phyloP scores from a whole-genome alignment of 2,329 filamentous ascomycete genomes.

The Fonsecaea nubica region DNA sequence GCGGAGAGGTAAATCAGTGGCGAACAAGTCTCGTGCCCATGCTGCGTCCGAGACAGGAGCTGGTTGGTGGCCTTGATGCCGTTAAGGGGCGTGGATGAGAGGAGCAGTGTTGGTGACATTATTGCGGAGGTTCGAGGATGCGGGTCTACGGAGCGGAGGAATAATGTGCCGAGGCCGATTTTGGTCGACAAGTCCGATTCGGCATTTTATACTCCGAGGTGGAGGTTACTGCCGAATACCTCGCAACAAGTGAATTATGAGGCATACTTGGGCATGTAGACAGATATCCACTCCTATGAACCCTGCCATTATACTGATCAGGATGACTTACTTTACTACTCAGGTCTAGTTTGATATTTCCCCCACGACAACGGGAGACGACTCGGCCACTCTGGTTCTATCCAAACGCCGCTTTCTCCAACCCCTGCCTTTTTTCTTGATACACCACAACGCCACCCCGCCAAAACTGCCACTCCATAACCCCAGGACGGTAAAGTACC shows the following conservation, averaged over 20 bases:
- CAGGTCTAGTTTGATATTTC: neutral
- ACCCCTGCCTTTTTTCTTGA: slow-evolving; percentile 26
- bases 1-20: too few relatives aligned
- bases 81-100: neutral
- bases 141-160: neutral
- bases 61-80: neutral
- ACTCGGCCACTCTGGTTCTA: neutral
- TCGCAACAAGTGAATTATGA: neutral
- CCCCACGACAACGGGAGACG: neutral
- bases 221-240: neutral
- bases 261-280: neutral
- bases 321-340: neutral
- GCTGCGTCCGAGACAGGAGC: neutral
- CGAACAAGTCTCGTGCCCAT: neutral
- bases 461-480: slow-evolving; percentile 25
- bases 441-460: slow-evolving; percentile 19
- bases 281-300: neutral
- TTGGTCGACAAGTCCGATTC: slow-evolving; percentile 11
- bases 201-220: neutral
- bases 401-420: slow-evolving; percentile 22
- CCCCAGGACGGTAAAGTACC: slow-evolving; percentile 43
- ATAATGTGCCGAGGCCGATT: neutral
- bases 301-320: neutral
- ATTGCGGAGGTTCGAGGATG: neutral
- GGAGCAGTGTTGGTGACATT: too few relatives aligned